A percentile compares a stretch with the other conserved stretches of the same genome.
Evolutionary conservation across 495 filamentous ascomycete genomes (phyloP).

Genomic region (Geopyxis carbonaria): DNA sequence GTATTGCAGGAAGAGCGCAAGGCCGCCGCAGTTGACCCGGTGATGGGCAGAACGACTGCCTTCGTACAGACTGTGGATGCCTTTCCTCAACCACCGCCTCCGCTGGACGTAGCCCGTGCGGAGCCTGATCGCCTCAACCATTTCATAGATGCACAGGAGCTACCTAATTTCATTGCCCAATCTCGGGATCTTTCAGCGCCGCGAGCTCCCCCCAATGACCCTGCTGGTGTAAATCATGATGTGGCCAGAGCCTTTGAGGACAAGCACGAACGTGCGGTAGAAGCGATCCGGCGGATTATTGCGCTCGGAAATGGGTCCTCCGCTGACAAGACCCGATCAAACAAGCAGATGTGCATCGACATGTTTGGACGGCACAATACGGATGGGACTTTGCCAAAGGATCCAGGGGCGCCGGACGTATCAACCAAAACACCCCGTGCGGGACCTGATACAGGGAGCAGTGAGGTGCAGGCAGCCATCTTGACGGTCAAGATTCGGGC

Average conservation of each 20-base stretch:
- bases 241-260: constrained; percentile 26
- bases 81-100: constrained; percentile 26
- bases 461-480: constrained; percentile 95
- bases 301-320: constrained; percentile 54
- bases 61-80: constrained; percentile 71
- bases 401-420: constrained; percentile 11
- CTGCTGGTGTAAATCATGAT: constrained; percentile 34
- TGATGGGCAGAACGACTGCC: constrained; percentile 57
- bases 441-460: constrained; percentile 78
- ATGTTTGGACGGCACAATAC: constrained; percentile 83
- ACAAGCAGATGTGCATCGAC: constrained; percentile 66
- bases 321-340: constrained; percentile 59
- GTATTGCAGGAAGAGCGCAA: constrained; percentile 45
- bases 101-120: constrained; percentile 28
- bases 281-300: constrained; percentile 61
- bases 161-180: constrained; percentile 44
- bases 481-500: constrained; percentile 85
- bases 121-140: constrained; percentile 46
- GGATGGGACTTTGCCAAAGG: constrained; percentile 45
- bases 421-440: constrained; percentile 46
- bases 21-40: constrained; percentile 50
- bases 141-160: constrained; percentile 47
- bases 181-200: constrained; percentile 25
- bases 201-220: constrained; percentile 35
- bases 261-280: constrained; percentile 37